Evolutionary conservation across 495 filamentous ascomycete genomes (phyloP).

Genomic region (Pseudomonodictys pantanalensis): DNA sequence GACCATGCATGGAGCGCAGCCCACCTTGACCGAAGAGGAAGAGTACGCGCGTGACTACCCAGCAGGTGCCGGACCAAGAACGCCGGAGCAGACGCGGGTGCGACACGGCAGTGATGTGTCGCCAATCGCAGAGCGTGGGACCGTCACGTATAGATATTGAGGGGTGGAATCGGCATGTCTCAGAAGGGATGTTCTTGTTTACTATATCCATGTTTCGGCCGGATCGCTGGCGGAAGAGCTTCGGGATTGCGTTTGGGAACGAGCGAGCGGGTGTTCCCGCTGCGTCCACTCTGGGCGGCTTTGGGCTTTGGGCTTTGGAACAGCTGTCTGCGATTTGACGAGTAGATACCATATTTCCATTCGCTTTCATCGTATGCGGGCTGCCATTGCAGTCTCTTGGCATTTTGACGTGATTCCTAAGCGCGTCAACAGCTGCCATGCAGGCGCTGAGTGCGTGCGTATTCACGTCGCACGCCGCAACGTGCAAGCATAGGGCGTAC

Average conservation of each 20-base stretch:
- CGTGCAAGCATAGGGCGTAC: neutral
- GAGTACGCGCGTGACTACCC: slow-evolving; percentile 31
- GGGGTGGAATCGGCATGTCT: neutral
- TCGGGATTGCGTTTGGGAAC: neutral
- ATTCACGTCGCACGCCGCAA: neutral
- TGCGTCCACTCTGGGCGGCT: neutral
- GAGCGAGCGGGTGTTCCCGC: neutral
- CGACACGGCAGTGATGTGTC: slow-evolving; percentile 27
- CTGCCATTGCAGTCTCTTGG: neutral
- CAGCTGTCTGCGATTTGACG: neutral
- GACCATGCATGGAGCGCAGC: slow-evolving; percentile 29
- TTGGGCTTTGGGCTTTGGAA: neutral
- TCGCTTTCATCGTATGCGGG: neutral
- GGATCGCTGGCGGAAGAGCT: neutral
- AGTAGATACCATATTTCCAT: neutral
- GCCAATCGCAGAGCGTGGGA: slow-evolving; percentile 28
- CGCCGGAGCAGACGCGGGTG: slow-evolving; percentile 23
- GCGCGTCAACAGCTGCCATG: neutral
- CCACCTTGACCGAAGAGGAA: slow-evolving; percentile 23
- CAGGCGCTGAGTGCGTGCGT: neutral
- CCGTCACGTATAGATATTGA: slow-evolving; percentile 32
- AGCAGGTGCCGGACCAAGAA: slow-evolving; percentile 21
- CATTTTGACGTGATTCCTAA: neutral
- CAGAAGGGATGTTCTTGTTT: neutral
- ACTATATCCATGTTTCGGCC: neutral